phyloP scores from a whole-genome alignment of 257 asterid genomes.

The Craterostigma plantagineum region DNA sequence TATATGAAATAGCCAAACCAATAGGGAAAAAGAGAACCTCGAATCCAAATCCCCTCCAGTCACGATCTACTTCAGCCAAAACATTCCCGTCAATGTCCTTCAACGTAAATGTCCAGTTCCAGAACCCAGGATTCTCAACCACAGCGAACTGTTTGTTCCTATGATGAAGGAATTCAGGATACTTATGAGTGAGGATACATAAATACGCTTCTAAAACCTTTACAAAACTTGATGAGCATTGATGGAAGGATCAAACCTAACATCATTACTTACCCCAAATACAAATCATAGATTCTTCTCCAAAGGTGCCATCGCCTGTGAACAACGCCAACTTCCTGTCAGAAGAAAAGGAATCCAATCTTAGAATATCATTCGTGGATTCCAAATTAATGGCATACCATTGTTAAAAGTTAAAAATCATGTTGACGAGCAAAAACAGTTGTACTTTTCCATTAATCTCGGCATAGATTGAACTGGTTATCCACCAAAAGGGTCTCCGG shows the following conservation, averaged over 20 bases:
- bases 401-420: not conserved
- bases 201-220: not conserved
- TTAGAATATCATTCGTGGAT: not conserved
- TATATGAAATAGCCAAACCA: not conserved
- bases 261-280: conserved; percentile 52
- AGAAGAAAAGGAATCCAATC: conserved; percentile 4
- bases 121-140: conserved; percentile 90
- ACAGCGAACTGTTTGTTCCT: conserved; percentile 84
- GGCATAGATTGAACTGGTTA: conserved; percentile 83
- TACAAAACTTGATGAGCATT: not conserved
- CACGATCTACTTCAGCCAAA: conserved; percentile 88
- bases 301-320: conserved; percentile 99
- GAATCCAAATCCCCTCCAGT: conserved; percentile 94
- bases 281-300: conserved; percentile 85
- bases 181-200: conserved; percentile 3
- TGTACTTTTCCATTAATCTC: conserved; percentile 85
- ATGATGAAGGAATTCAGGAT: conserved; percentile 11
- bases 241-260: not conserved
- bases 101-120: conserved; percentile 94
- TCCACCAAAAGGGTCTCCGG: conserved; percentile 98
- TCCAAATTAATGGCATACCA: too few species aligned
- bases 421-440: not conserved
- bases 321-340: conserved; percentile 89
- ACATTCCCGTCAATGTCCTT: conserved; percentile 80
- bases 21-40: conserved; percentile 33